Conservation (phyloP, 345 rosid species). For the Adansonia digitata region DNA sequence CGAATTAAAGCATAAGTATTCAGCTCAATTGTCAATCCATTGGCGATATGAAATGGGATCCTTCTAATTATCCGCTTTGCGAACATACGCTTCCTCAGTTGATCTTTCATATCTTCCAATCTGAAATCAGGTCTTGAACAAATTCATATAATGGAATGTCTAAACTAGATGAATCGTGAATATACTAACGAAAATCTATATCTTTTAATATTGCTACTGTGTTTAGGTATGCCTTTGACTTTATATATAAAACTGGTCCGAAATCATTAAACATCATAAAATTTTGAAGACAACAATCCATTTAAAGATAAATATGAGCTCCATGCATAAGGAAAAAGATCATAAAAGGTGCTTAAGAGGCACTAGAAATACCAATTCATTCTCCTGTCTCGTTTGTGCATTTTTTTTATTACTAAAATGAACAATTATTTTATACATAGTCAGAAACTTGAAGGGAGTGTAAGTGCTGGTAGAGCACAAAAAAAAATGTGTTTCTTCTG, state of each 20-base stretch:
- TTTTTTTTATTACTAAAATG: not conserved
- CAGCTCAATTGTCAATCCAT: constrained; percentile 68
- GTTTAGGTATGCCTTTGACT: not conserved
- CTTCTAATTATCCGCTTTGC: constrained; percentile 69
- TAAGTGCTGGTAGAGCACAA: not conserved
- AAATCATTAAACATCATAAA: not conserved
- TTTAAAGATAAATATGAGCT: not conserved
- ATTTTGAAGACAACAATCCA: not conserved
- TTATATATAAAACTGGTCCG: not conserved
- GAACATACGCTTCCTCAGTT: constrained; percentile 76
- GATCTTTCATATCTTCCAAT: constrained; percentile 86
- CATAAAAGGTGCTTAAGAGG: not conserved
- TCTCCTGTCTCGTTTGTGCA: not conserved
- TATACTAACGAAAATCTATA: not conserved
- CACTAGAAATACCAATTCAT: not conserved
- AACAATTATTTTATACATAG: not conserved
- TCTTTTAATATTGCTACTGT: not conserved
- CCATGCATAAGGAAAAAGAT: not conserved
- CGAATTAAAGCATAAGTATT: constrained; percentile 84
- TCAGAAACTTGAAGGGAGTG: not conserved
- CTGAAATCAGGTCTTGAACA: constrained; percentile 36
- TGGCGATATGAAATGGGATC: constrained; percentile 50
- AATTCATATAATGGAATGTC: not conserved
- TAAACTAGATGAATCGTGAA: not conserved
- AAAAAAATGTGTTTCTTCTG: not conserved